phyloP scores from a whole-genome alignment of 179 eudicot genomes.

The Nepenthes alata region DNA sequence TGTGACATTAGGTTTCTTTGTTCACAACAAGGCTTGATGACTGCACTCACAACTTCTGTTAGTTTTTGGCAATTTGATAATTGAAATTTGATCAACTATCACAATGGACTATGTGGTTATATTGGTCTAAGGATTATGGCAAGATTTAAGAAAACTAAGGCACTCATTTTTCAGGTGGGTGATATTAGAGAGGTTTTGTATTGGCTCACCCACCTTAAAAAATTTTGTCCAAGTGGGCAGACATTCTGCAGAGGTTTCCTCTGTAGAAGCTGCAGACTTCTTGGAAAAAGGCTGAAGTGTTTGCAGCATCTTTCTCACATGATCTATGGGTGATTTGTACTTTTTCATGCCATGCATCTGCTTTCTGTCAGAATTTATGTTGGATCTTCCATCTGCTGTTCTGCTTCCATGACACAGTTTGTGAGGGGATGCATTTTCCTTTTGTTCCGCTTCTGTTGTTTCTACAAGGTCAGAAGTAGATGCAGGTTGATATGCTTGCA shows the following conservation, averaged over 20 bases:
- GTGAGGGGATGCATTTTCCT: conserved; percentile 11
- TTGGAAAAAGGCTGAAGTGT: conserved; percentile 17
- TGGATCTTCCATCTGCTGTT: conserved; percentile 5
- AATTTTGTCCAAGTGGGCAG: conserved; percentile 24
- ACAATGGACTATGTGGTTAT: too few species aligned
- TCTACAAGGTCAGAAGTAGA: conserved; percentile 14
- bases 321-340: conserved; percentile 7
- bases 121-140: too few species aligned
- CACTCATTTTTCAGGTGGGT: too few species aligned
- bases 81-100: too few species aligned
- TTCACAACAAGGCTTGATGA: too few species aligned
- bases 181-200: not conserved
- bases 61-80: too few species aligned
- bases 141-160: too few species aligned
- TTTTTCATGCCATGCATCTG: conserved; percentile 6
- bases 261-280: conserved; percentile 13
- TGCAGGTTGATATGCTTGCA: conserved; percentile 31
- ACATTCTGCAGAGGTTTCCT: conserved; percentile 15
- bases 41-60: too few species aligned
- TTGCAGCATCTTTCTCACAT: conserved; percentile 11
- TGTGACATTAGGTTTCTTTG: too few species aligned
- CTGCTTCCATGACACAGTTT: conserved; percentile 12
- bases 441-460: conserved; percentile 8
- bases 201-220: conserved; percentile 37
- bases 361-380: conserved; percentile 9